Evolutionary conservation across 1,139 yeast genomes (phyloP).

Genomic region (Nakaseomyces delphensis): DNA sequence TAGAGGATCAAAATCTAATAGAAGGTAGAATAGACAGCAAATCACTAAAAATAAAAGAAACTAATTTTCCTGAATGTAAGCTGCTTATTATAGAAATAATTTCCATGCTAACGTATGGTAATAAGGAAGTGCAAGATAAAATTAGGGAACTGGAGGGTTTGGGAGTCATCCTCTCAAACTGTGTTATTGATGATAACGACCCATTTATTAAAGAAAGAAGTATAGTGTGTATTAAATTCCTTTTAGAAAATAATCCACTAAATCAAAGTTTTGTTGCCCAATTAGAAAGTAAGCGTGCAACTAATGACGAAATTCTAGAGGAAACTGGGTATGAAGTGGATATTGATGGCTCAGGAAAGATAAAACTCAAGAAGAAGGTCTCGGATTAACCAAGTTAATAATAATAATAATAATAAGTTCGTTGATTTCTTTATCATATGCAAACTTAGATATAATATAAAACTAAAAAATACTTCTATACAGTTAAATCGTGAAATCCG

Average conservation of each 20-base stretch:
- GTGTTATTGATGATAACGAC: conserved; percentile 78
- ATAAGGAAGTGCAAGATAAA: conserved; percentile 53
- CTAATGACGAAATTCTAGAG: conserved; percentile 41
- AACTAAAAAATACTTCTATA: conserved; percentile 2
- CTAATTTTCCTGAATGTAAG: conserved; percentile 52
- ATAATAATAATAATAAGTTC: conserved; percentile 1
- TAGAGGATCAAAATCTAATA: conserved; percentile 15
- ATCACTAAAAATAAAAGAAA: conserved; percentile 24
- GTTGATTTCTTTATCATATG: conserved; percentile 3
- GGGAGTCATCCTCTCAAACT: conserved; percentile 64
- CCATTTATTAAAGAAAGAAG: conserved; percentile 85
- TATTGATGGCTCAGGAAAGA: conserved; percentile 42
- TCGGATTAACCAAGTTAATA: no score
- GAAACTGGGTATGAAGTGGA: conserved; percentile 55
- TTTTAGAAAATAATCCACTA: conserved; percentile 50
- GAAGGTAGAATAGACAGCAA: conserved; percentile 17
- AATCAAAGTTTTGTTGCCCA: conserved; percentile 71
- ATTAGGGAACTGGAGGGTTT: conserved; percentile 62
- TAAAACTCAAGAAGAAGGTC: no score
- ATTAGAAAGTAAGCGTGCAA: conserved; percentile 48
- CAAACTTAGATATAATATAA: conserved; percentile 6
- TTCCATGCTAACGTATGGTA: conserved; percentile 45
- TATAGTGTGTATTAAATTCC: conserved; percentile 63
- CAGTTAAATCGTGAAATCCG: neutral
- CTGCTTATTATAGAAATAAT: conserved; percentile 53